Conservation (phyloP, 2,329 filamentous ascomycete species). For the Cladosporium sp. region DNA sequence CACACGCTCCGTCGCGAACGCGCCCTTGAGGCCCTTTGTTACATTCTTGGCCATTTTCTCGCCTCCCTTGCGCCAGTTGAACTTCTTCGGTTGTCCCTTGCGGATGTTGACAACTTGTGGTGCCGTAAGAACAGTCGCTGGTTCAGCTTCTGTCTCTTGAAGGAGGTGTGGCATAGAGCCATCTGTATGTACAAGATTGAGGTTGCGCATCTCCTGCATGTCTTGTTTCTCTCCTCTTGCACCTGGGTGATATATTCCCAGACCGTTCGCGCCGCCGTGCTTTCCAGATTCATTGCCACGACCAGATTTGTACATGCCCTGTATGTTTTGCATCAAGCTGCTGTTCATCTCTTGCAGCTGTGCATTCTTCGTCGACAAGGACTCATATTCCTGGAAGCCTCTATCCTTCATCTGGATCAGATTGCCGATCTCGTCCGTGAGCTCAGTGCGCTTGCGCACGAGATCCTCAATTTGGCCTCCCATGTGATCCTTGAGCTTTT, state of each 20-base stretch:
- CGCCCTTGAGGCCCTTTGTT: conserved; percentile 88
- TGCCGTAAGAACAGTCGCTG: conserved; percentile 58
- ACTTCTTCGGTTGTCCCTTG: conserved; percentile 91
- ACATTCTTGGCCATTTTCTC: conserved; percentile 93
- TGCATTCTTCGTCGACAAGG: conserved; percentile 87
- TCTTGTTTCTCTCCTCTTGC: conserved; percentile 18
- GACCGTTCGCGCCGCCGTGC: conserved; percentile 49
- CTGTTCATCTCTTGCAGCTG: conserved; percentile 95
- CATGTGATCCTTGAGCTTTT: conserved; percentile 76
- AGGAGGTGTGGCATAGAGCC: conserved; percentile 39
- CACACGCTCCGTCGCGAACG: conserved; percentile 53
- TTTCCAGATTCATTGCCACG: conserved; percentile 44
- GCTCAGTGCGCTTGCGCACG: conserved; percentile 77
- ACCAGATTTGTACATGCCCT: conserved; percentile 84
- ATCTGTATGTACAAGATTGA: conserved; percentile 29
- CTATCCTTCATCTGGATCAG: conserved; percentile 85
- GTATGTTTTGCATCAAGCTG: conserved; percentile 88
- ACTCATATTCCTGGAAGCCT: conserved; percentile 91
- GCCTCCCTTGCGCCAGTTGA: conserved; percentile 97
- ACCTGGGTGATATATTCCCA: conserved; percentile 55
- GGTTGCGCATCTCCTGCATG: conserved; percentile 40
- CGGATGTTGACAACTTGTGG: conserved; percentile 95
- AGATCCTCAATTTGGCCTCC: conserved; percentile 75
- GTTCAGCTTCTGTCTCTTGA: conserved; percentile 61
- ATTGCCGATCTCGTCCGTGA: conserved; percentile 79